Evolutionary conservation across 139 green algal species (phyloP), one percentile per base, ranked within the genome.

Genomic region (Dunaliella primolecta): DNA sequence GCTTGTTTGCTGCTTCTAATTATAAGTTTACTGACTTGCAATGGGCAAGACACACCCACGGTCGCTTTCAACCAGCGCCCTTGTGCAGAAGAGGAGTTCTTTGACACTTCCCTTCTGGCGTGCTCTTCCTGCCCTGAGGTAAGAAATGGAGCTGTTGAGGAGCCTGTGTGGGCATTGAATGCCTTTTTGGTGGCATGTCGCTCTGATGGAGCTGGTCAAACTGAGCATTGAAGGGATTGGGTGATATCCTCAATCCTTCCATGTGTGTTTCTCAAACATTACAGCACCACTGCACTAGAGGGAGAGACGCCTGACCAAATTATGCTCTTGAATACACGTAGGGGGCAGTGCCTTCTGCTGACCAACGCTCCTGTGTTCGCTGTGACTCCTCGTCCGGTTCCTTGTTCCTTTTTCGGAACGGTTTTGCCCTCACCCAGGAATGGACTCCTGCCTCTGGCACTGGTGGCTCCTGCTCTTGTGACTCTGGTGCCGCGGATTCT

Each of bases 111-210:
- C 2, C 35, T 1, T 0, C 70, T 89, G 37, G 29, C 74, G 2
- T 89, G 86, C 80, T 31, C 78, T 15, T 37, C 72, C 20, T 89
- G 86, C 72, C 86, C 86, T 31, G 36, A 70, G 80, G 86, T 84
- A 55, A 72, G 80, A 56, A 25, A 32, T 25, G 78, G 15, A 30
- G 24, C 0, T 3, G 35, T 71, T 27, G 24, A 35, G 36, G 20
- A 36, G 35, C n/a, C 2, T 35, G 24, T 32, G 2, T 32, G 46
- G 11, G 46, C 15, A 15, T 25, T 64, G 46, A 64, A 15, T 25
- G 15, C 46, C 15, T 64, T 64, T 64, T 15, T 25, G 7, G 46
- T 64, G 46, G 46, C 46, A 25, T 7, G 46, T 64, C 15, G 46
- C 46, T 64, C 7, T 64, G 46, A 64, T 64, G 7, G 7, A 64